Evolutionary conservation across 768 basidiomycete species (phyloP).

Genomic region (Boletus pseudopeckii): DNA sequence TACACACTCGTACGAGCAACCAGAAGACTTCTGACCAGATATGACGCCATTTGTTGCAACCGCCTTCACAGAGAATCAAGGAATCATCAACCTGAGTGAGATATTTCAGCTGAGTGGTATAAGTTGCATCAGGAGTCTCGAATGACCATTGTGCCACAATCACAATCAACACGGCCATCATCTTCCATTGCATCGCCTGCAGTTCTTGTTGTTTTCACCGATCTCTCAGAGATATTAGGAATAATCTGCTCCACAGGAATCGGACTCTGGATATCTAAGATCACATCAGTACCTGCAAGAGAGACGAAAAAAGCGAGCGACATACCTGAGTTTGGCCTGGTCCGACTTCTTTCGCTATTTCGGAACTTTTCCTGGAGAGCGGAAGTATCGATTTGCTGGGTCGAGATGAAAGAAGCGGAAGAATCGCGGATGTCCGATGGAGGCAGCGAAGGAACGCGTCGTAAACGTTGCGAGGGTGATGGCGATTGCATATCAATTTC

Average conservation of each 20-base stretch:
- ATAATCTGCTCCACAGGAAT: conserved; percentile 12
- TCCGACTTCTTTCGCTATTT: conserved; percentile 6
- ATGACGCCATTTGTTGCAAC: conserved; percentile 75
- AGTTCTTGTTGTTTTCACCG: conserved; percentile 5
- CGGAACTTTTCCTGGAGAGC: conserved; percentile 33
- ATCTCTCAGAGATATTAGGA: not conserved
- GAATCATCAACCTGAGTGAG: conserved; percentile 51
- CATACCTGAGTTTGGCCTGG: conserved; percentile 42
- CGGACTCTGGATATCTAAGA: conserved; percentile 34
- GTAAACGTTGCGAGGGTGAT: conserved; percentile 17
- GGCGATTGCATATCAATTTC: conserved; percentile 25
- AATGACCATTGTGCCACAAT: conserved; percentile 59
- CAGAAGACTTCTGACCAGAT: conserved; percentile 50
- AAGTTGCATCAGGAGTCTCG: not conserved
- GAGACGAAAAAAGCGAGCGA: conserved; percentile 28
- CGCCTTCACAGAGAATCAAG: conserved; percentile 62
- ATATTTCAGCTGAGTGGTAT: not conserved
- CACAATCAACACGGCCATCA: conserved; percentile 55
- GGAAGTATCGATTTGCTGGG: conserved; percentile 38
- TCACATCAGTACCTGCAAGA: not conserved
- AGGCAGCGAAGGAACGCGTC: conserved; percentile 21
- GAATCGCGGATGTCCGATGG: conserved; percentile 25
- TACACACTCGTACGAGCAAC: not conserved
- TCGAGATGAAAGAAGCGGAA: conserved; percentile 19
- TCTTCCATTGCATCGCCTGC: conserved; percentile 14